These are phyloP conservation scores for Fraxinus sp. DNA, from an alignment of 305 asterid species.

Conservation along the genomic window DNA sequence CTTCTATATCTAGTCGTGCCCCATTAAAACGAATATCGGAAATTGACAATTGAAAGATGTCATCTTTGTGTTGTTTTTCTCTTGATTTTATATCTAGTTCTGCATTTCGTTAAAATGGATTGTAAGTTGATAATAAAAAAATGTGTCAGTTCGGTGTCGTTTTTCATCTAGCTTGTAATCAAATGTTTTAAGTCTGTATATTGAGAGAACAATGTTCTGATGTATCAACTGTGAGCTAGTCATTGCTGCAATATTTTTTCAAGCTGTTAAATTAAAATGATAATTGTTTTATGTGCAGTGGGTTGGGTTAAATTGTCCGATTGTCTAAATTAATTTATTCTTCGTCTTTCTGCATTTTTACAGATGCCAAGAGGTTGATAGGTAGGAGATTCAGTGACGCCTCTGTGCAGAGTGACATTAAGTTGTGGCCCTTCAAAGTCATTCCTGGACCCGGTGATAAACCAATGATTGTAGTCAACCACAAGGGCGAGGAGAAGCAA, in stretches of 20 bases:
- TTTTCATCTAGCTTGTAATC: background rate
- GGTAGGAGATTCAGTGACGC: conserved; percentile 73
- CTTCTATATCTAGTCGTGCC: background rate
- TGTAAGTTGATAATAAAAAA: background rate
- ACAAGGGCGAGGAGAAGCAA: conserved; percentile 81
- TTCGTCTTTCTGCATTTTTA: background rate
- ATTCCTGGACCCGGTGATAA: conserved; percentile 75
- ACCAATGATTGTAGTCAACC: conserved; percentile 69
- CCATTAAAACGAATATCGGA: background rate
- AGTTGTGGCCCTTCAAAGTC: conserved; percentile 82
- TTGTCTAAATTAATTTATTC: background rate
- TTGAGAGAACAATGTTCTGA: background rate
- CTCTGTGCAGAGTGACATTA: conserved; percentile 69
- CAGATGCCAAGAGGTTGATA: conserved; percentile 86
- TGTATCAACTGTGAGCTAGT: background rate
- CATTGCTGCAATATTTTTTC: background rate
- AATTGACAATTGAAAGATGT: background rate
- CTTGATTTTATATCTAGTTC: background rate
- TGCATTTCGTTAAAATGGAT: background rate
- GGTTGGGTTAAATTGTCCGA: background rate
- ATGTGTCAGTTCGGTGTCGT: background rate
- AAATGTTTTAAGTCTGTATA: background rate
- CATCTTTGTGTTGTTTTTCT: background rate
- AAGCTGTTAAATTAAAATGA: background rate
- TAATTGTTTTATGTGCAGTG: background rate